Evolutionary conservation across 2,329 filamentous ascomycete species (phyloP).

Genomic region (Colletotrichum sansevieriae): DNA sequence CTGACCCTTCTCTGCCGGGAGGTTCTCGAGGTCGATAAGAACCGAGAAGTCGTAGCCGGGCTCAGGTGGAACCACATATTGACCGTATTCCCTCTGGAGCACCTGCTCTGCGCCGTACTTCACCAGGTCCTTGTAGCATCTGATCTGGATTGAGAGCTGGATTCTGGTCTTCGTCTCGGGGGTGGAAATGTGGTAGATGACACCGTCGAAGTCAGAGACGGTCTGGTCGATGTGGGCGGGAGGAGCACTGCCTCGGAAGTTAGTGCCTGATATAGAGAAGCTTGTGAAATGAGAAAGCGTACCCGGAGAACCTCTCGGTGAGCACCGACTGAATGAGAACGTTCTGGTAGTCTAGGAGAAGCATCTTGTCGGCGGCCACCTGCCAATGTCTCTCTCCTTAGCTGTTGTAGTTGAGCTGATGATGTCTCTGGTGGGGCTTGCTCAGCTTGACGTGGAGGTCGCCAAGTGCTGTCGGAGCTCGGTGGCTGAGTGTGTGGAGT

Average conservation of each 20-base stretch:
- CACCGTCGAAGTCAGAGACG: constrained; percentile 98
- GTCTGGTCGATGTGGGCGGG: constrained; percentile 96
- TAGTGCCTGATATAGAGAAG: constrained; percentile 47
- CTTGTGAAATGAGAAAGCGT: constrained; percentile 47
- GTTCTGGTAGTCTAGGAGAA: constrained; percentile 99
- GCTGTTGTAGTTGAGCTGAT: constrained; percentile 36
- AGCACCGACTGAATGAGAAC: constrained; percentile 96
- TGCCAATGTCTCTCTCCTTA: constrained; percentile 26
- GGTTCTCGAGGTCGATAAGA: constrained; percentile 85
- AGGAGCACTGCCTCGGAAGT: constrained; percentile 73
- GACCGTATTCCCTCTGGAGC: constrained; percentile 92
- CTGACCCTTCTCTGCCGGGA: constrained; percentile 83
- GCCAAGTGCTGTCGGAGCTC: constrained; percentile 38
- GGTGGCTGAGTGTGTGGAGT: constrained; percentile 34
- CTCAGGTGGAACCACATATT: constrained; percentile 89
- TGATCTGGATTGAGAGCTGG: constrained; percentile 91
- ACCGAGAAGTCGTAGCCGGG: constrained; percentile 97
- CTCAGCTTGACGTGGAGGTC: constrained; percentile 30
- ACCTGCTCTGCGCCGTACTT: constrained; percentile 93
- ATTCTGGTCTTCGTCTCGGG: constrained; percentile 95
- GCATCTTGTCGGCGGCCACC: constrained; percentile 67
- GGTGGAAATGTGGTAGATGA: constrained; percentile 98
- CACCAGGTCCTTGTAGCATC: constrained; percentile 93
- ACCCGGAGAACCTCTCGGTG: constrained; percentile 94
- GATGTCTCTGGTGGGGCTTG: constrained; percentile 43